Percentiles rank a stretch among this genome's conserved stretches.
These are phyloP conservation scores for Globisporangium cylindrosporum DNA, from an alignment of 352 stramenopile species.

Conservation along the genomic window DNA sequence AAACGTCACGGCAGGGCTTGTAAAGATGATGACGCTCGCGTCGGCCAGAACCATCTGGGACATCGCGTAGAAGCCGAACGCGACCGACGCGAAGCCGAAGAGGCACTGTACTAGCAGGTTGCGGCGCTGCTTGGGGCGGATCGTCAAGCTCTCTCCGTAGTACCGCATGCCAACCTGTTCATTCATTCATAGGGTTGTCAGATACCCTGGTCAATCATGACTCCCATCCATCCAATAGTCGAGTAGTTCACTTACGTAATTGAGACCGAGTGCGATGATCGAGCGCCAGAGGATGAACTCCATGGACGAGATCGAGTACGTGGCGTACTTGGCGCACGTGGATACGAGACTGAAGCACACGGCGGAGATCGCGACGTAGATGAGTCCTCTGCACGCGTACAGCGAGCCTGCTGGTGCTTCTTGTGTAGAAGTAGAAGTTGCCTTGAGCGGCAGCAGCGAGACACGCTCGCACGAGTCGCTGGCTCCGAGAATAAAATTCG, in stretches of 20 bases:
- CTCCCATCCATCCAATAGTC: neutral
- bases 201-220: neutral
- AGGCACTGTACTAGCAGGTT: conserved; percentile 63
- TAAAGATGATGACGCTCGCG: conserved; percentile 72
- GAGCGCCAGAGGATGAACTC: conserved; percentile 82
- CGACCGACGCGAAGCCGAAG: conserved; percentile 67
- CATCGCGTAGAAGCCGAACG: conserved; percentile 72
- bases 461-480: neutral
- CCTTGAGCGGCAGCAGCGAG: neutral
- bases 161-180: neutral
- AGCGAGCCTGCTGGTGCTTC: neutral
- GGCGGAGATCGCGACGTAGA: conserved; percentile 61
- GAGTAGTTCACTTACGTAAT: conserved; percentile 42
- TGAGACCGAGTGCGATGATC: conserved; percentile 47
- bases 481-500: neutral
- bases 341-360: conserved; percentile 85
- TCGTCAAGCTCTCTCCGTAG: conserved; percentile 28
- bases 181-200: neutral
- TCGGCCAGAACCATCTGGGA: conserved; percentile 81
- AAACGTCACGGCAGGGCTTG: conserved; percentile 66
- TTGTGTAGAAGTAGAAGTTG: neutral
- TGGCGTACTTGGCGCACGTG: conserved; percentile 73
- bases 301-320: conserved; percentile 73
- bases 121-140: conserved; percentile 39
- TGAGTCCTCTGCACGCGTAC: conserved; percentile 4